phyloP scores from a whole-genome alignment of 140 eudicot species.

The Flaveria floridana region DNA sequence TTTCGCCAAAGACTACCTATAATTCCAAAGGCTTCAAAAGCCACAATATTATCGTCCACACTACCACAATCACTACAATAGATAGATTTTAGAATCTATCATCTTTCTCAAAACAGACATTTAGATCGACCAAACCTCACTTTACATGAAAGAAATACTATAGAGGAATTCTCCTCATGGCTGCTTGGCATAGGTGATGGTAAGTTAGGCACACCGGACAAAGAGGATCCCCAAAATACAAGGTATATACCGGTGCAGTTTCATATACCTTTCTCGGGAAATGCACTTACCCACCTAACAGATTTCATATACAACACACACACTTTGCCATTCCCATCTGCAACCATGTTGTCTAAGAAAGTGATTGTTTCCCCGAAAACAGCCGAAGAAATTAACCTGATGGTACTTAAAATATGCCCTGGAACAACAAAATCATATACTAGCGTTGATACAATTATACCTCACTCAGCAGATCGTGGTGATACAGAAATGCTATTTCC shows the following conservation, averaged over 20 bases:
- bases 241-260: background rate
- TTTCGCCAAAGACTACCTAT: background rate
- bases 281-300: background rate
- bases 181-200: background rate
- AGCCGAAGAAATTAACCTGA: background rate
- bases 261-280: too few species aligned
- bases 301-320: background rate
- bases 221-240: background rate
- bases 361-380: background rate
- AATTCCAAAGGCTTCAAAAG: background rate
- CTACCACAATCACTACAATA: background rate
- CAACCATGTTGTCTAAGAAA: background rate
- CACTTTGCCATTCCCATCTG: background rate
- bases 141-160: background rate
- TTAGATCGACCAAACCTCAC: background rate
- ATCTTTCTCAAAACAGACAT: background rate
- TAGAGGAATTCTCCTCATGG: background rate
- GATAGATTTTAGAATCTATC: background rate
- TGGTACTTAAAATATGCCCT: background rate
- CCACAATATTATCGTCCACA: background rate
- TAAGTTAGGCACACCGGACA: background rate
- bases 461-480: background rate
- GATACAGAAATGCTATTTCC: background rate
- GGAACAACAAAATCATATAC: background rate
- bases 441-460: background rate